Conservation (phyloP, 495 filamentous ascomycete genomes). For the Glarea lozoyensis region DNA sequence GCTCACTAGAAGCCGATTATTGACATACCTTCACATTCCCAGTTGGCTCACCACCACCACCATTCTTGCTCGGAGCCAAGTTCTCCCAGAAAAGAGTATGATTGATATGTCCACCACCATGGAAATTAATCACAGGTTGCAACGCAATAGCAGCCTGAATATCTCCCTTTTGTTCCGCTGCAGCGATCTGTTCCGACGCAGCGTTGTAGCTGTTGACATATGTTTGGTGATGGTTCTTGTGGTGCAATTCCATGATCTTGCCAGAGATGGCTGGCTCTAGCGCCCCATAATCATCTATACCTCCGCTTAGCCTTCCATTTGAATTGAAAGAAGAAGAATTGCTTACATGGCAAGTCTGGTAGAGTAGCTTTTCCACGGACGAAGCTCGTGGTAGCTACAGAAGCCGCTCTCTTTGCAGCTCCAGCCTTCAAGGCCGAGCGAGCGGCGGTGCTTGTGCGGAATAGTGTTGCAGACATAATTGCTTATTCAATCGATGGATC, state of each 20-base stretch:
- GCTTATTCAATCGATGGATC: slow-evolving; percentile 1
- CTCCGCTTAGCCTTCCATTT: background rate
- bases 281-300: slow-evolving; percentile 75
- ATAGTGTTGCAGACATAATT: slow-evolving; percentile 43
- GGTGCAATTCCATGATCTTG: slow-evolving; percentile 95
- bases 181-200: slow-evolving; percentile 49
- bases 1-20: background rate
- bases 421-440: slow-evolving; percentile 35
- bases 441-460: slow-evolving; percentile 35
- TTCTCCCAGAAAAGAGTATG: slow-evolving; percentile 94
- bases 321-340: background rate
- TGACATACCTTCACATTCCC: slow-evolving; percentile 35
- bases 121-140: slow-evolving; percentile 88
- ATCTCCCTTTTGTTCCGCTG: slow-evolving; percentile 49
- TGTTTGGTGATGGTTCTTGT: slow-evolving; percentile 71
- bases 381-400: slow-evolving; percentile 62
- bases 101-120: slow-evolving; percentile 91
- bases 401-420: slow-evolving; percentile 38
- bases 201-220: slow-evolving; percentile 69
- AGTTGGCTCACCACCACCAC: slow-evolving; percentile 72
- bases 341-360: slow-evolving; percentile 86
- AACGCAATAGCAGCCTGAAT: slow-evolving; percentile 65
- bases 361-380: slow-evolving; percentile 83
- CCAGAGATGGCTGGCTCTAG: slow-evolving; percentile 92
- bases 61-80: slow-evolving; percentile 57